phyloP scores from a whole-genome alignment of 139 green algal species.

The Edaphochlamys debaryana region DNA sequence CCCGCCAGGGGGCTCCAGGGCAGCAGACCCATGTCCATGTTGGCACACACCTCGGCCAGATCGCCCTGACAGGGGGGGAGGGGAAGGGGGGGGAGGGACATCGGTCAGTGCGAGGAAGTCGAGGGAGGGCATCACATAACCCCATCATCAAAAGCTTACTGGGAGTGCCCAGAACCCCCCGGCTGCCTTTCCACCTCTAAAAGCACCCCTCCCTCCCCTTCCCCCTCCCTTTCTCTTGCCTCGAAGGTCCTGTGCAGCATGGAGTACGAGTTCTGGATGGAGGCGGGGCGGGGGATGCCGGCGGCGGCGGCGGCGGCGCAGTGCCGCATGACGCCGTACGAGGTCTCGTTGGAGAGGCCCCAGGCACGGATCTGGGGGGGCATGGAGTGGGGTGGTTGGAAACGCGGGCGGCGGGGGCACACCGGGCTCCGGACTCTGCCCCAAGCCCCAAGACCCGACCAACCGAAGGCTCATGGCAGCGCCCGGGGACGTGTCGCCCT shows the following conservation, averaged over 20 bases:
- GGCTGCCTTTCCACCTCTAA: not conserved
- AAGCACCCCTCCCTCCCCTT: not conserved
- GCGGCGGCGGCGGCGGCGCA: conserved; percentile 58
- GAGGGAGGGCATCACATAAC: too few species aligned
- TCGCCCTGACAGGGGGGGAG: conserved; percentile 48
- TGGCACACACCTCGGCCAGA: conserved; percentile 69
- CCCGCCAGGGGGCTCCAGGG: conserved; percentile 61
- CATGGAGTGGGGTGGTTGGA: not conserved
- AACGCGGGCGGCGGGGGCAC: not conserved
- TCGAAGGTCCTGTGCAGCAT: conserved; percentile 59
- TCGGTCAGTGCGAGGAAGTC: too few species aligned
- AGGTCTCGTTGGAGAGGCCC: conserved; percentile 82
- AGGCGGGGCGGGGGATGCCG: conserved; percentile 61
- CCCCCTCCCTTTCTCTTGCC: not conserved
- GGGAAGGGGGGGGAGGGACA: not conserved
- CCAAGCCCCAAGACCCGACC: too few species aligned
- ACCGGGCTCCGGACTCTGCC: too few species aligned
- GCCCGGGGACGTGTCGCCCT: too few species aligned
- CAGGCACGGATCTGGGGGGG: conserved; percentile 63
- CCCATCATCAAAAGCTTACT: not conserved
- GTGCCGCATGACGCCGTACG: conserved; percentile 62
- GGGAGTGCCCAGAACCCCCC: not conserved
- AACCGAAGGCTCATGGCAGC: too few species aligned
- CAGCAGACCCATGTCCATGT: conserved; percentile 70
- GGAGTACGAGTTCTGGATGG: conserved; percentile 82